Base-by-base conservation (phyloP, 2,329 filamentous ascomycete species). In the Aureobasidium sp. region DNA sequence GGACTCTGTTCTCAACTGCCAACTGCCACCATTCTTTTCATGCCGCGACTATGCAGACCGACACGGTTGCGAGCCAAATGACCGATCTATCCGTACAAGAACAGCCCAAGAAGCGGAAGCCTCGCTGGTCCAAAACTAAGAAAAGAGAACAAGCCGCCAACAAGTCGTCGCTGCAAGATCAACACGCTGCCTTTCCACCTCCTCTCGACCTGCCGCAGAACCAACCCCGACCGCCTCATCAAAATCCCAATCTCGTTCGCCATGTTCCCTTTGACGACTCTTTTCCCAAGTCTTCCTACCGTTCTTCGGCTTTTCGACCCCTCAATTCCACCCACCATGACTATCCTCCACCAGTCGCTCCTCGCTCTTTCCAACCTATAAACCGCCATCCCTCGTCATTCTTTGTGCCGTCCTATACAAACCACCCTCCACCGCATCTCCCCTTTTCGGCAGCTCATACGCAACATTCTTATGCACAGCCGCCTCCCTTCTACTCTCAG, bases 311-410 rank as follows among this genome's bases (percentile, higher is more conserved):
- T 20, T 57, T 32, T 46, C 53, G 29, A 5, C 5, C 53, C 20
- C 13, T 57, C 41, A 44, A 57, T 15, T 2, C 29, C 13, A 5
- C 29, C 3, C 9, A 13, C 9, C n/a, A 39, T 5, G 29, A 58
- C 42, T 39, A 47, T 42, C 55, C 32, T 37, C 55, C 29, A 20
- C 42, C 55, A 36, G 29, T 34, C 23, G 39, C 37, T 46, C 53
- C 53, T 1, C n/a, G 15, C 3, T 15, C 26, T 23, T 42, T 56
- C 52, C 23, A 20, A n/a, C 27, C 55, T 6, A 58, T 47, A 29
- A 39, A 60, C 46, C 46, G 10, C 36, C 57, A 50, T 60, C 57
- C 46, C n/a, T 60, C 57, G n/a, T 39, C 57, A 36, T 60, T 60
- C 36, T 60, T 60, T 12, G 17, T 15, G 9, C 46, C 57, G 9